phyloP scores from a whole-genome alignment of 257 asterid species.

The Gardenia jasminoides region DNA sequence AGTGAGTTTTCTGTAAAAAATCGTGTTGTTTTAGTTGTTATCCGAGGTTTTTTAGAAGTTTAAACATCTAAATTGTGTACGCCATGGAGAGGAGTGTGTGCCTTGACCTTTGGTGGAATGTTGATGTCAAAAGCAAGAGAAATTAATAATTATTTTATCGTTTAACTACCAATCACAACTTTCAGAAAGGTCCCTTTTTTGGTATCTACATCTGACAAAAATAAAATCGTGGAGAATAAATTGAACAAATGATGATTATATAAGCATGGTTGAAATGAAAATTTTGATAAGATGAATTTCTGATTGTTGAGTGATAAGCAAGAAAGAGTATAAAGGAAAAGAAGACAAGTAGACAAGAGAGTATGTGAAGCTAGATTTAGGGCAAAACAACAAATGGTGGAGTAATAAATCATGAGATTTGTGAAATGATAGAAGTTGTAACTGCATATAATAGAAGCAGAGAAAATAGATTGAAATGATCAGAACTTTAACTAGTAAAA shows the following conservation, averaged over 20 bases:
- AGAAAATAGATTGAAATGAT: background rate
- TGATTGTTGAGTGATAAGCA: background rate
- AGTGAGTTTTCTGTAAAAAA: slow-evolving; percentile 4
- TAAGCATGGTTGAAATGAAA: background rate
- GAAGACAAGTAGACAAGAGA: background rate
- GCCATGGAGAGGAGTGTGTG: background rate
- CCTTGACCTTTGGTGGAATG: background rate
- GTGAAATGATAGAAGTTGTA: too few relatives aligned
- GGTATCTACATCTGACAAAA: too few relatives aligned
- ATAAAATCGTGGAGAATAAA: background rate
- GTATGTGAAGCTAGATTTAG: background rate
- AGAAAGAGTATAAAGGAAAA: too few relatives aligned
- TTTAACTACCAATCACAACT: too few relatives aligned
- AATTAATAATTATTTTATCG: too few relatives aligned
- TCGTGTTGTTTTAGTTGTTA: background rate
- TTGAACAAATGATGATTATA: background rate
- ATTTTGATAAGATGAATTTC: background rate
- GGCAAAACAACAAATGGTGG: background rate
- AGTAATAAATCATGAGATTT: background rate
- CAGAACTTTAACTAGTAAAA: background rate
- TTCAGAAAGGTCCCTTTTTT: too few relatives aligned
- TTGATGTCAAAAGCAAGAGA: background rate
- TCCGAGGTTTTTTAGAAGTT: background rate
- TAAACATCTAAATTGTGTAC: background rate
- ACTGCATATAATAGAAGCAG: background rate